These are phyloP conservation scores for Poterioochromonas sp. DNA, from an alignment of 352 stramenopile genomes.

Conservation along the genomic window DNA sequence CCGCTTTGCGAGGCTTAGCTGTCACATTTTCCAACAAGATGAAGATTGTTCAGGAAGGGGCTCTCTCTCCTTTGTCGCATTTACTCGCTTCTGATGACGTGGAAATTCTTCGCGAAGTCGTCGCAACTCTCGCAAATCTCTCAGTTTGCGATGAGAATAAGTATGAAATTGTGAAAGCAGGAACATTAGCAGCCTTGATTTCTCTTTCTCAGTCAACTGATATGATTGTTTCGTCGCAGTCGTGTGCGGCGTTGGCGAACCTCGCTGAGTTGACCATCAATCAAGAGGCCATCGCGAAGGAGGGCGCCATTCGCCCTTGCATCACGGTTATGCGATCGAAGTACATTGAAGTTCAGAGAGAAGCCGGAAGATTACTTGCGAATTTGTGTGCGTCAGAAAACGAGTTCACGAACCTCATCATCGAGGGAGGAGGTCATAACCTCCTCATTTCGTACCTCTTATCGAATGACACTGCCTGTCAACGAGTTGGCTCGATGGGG, in stretches of 20 bases:
- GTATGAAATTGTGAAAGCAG: slow-evolving; percentile 88
- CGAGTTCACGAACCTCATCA: slow-evolving; percentile 76
- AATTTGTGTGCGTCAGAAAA: slow-evolving; percentile 75
- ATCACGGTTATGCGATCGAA: slow-evolving; percentile 87
- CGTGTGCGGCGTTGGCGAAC: slow-evolving; percentile 82
- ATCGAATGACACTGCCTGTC: slow-evolving; percentile 79
- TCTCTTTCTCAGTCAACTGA: slow-evolving; percentile 81
- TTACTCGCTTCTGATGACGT: slow-evolving; percentile 75
- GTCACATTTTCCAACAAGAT: slow-evolving; percentile 80
- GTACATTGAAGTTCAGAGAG: slow-evolving; percentile 83
- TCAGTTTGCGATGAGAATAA: slow-evolving; percentile 90
- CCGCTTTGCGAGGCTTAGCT: slow-evolving; percentile 79
- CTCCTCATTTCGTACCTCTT: slow-evolving; percentile 87
- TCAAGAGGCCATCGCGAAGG: slow-evolving; percentile 80
- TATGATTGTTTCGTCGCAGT: slow-evolving; percentile 73
- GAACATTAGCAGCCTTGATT: slow-evolving; percentile 75
- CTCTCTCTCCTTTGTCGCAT: slow-evolving; percentile 78
- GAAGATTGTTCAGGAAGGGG: slow-evolving; percentile 91
- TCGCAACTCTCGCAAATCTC: slow-evolving; percentile 84
- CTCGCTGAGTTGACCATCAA: slow-evolving; percentile 86
- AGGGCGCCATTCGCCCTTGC: slow-evolving; percentile 76
- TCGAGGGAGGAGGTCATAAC: slow-evolving; percentile 79
- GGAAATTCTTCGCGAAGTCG: slow-evolving; percentile 81
- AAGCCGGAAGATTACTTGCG: slow-evolving; percentile 71
- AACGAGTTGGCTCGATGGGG: slow-evolving; percentile 78